phyloP scores from a whole-genome alignment of 2,329 filamentous ascomycete genomes.

The Triangularia setosa region DNA sequence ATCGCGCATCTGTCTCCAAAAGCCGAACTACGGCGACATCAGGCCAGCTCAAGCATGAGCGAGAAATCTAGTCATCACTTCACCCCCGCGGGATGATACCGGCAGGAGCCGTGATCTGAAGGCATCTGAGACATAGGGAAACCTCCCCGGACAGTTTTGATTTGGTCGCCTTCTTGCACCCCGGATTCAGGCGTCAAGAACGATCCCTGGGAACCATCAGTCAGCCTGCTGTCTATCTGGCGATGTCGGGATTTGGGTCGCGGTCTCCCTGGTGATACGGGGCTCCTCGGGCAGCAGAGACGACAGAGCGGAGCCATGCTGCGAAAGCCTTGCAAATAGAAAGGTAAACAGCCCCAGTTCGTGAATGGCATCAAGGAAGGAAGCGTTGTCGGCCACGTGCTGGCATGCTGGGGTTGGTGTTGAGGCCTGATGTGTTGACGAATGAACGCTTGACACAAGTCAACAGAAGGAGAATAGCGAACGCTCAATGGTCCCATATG shows the following conservation, averaged over 20 bases:
- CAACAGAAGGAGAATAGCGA: slow-evolving; percentile 13
- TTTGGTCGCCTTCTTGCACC: slow-evolving; percentile 19
- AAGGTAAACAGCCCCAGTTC: slow-evolving; percentile 8
- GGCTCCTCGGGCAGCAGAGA: not conserved
- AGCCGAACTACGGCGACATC: not conserved
- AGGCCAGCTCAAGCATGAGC: not conserved
- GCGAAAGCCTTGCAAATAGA: not conserved
- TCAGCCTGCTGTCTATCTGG: slow-evolving; percentile 10
- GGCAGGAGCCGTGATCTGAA: slow-evolving; percentile 3
- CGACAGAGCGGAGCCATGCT: not conserved
- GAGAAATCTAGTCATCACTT: not conserved
- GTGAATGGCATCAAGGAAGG: slow-evolving; percentile 6
- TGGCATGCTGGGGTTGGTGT: slow-evolving; percentile 10
- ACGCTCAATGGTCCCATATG: slow-evolving; percentile 19
- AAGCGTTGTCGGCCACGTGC: slow-evolving; percentile 17
- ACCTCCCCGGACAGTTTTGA: slow-evolving; percentile 12
- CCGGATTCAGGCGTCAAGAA: slow-evolving; percentile 15
- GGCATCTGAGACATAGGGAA: slow-evolving; percentile 15
- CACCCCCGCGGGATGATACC: not conserved
- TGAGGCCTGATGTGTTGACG: slow-evolving; percentile 19
- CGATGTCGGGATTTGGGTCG: slow-evolving; percentile 12
- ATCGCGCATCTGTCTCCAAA: not conserved
- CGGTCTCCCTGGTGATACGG: not conserved
- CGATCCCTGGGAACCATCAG: not conserved
- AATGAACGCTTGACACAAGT: slow-evolving; percentile 30